Evolutionary conservation across 805 yeast species (phyloP), one percentile per base, ranked within the genome.

Genomic region (Pichia thaimueangensis): DNA sequence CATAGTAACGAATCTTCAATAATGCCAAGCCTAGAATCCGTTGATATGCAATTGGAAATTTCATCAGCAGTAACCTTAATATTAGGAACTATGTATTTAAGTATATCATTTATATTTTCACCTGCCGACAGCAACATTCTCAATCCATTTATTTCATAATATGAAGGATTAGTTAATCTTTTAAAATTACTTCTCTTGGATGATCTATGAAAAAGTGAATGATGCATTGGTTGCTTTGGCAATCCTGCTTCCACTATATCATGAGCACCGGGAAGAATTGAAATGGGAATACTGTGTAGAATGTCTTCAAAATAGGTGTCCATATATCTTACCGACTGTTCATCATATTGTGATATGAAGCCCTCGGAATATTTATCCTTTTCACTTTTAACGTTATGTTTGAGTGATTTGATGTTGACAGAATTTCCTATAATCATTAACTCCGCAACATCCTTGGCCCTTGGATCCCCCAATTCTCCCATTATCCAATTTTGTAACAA

Each of bases 141-240:
- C 10, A 75, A 52, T 1, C 75, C 79, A 35, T 74, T 76, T 9
- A 78, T 54, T 37, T 79, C 78, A 44, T 80, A 58, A 84, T 87
- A 80, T 5, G 73, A 56, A 0, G 98, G 98, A 57, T 93, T 91
- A 0, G 88, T 78, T 1, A 67, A 66, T 25, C 76, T 51, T 4
- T 61, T 53, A 21, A 71, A 63, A 31, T 76, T 61, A 16, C 66
- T 56, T 10, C 62, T 52, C 1, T 57, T 53, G 8, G 58, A 45
- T 5, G 63, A 48, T 63, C 66, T 21, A 4, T 69, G 65, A 53
- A 93, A 80, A 43, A 91, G 69, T 0, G 94, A 82, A 40, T 69
- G 69, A 58, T 91, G 96, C n/a, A 93, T 57, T 2, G 95, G 84
- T 59, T 84, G 95, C 60, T 93, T 97, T 1, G 98, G 98, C 44